phyloP scores from a whole-genome alignment of 1,284 basidiomycete species.

The Moniliella sp. region DNA sequence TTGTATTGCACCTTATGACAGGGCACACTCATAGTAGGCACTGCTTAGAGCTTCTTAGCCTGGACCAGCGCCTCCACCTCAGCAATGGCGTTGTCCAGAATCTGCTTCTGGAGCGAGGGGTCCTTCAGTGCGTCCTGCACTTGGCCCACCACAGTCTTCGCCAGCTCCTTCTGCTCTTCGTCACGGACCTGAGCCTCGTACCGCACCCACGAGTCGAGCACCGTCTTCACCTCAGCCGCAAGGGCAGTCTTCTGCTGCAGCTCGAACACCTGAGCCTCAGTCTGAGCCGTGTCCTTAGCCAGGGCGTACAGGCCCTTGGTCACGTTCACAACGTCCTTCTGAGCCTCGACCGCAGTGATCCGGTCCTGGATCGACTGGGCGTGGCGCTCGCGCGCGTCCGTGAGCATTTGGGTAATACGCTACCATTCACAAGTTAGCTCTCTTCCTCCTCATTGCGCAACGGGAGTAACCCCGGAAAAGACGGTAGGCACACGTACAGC shows the following conservation, averaged over 20 bases:
- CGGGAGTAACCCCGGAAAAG: no score
- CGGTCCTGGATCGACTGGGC: slow-evolving; percentile 78
- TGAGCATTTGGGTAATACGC: slow-evolving; percentile 42
- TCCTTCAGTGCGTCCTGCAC: slow-evolving; percentile 63
- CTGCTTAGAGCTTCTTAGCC: no score
- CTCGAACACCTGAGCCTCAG: slow-evolving; percentile 74
- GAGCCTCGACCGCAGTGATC: slow-evolving; percentile 67
- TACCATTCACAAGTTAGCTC: no score
- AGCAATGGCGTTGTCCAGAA: slow-evolving; percentile 58
- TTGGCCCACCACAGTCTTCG: slow-evolving; percentile 63
- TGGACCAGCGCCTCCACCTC: no score
- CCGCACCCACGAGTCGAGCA: slow-evolving; percentile 93
- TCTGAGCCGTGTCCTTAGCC: slow-evolving; percentile 82
- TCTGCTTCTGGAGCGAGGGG: slow-evolving; percentile 77
- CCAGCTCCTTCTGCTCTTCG: slow-evolving; percentile 74
- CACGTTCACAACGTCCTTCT: slow-evolving; percentile 78
- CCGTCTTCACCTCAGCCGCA: slow-evolving; percentile 70
- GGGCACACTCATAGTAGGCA: no score
- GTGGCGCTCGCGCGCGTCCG: slow-evolving; percentile 65
- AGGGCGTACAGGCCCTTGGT: slow-evolving; percentile 75
- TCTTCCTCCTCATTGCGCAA: no score
- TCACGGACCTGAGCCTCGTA: slow-evolving; percentile 91
- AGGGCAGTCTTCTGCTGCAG: slow-evolving; percentile 71
- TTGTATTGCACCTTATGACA: no score
- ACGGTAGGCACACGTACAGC: slow-evolving; percentile 1